These are phyloP conservation scores for Ramaria sp. DNA, from an alignment of 768 basidiomycete genomes.

Conservation along the genomic window DNA sequence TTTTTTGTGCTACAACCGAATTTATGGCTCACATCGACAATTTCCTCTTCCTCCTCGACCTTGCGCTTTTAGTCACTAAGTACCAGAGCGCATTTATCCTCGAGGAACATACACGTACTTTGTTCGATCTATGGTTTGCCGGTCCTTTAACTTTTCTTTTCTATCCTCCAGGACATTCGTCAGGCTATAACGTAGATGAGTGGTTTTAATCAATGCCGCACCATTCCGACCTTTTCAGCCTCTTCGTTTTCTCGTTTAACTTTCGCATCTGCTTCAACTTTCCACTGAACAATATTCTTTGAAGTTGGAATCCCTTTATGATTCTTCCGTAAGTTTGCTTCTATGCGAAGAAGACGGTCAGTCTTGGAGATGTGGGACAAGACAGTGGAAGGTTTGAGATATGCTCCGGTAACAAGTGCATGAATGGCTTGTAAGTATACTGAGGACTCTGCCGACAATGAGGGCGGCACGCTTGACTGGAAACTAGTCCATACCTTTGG, in stretches of 20 bases:
- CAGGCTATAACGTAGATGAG: constrained; percentile 16
- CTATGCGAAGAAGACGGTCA: constrained; percentile 74
- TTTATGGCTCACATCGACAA: constrained; percentile 64
- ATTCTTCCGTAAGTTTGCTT: constrained; percentile 65
- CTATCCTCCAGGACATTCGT: constrained; percentile 22
- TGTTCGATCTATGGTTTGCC: constrained; percentile 34
- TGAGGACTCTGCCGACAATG: constrained; percentile 19
- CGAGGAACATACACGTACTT: constrained; percentile 27
- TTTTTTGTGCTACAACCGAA: not conserved
- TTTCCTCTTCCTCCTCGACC: constrained; percentile 36
- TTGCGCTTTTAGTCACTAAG: constrained; percentile 29
- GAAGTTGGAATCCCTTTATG: constrained; percentile 70
- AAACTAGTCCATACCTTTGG: constrained; percentile 39
- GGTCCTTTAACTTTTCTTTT: constrained; percentile 19
- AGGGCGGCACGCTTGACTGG: not conserved
- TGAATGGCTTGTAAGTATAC: constrained; percentile 52
- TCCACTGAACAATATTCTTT: constrained; percentile 65
- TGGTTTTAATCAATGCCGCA: constrained; percentile 18
- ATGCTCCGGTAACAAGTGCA: constrained; percentile 59
- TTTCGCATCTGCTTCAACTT: constrained; percentile 50
- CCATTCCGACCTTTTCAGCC: constrained; percentile 62
- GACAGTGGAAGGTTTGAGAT: constrained; percentile 69
- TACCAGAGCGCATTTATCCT: not conserved
- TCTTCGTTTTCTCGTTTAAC: constrained; percentile 63
- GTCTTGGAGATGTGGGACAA: constrained; percentile 71